A percentile compares a stretch with the other conserved stretches of the same genome.
phyloP scores from a whole-genome alignment of 352 stramenopile genomes.

The Globisporangium radiosum region DNA sequence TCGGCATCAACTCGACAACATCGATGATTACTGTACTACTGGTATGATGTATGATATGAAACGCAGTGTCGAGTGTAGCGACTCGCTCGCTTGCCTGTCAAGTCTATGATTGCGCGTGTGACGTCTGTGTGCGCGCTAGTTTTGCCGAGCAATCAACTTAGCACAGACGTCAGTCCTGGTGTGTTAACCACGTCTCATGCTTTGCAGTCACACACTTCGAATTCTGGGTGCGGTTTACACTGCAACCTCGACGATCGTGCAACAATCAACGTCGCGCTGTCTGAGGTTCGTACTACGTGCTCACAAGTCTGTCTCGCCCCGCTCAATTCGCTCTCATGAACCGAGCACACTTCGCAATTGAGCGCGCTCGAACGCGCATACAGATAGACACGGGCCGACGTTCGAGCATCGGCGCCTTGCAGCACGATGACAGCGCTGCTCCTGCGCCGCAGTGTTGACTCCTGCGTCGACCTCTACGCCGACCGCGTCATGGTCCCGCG shows the following conservation, averaged over 20 bases:
- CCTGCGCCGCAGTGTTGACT: neutral
- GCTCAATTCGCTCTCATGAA: neutral
- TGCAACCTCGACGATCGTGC: neutral
- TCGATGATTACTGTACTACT: too few species aligned
- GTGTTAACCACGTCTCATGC: too few species aligned
- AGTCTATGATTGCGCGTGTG: too few species aligned
- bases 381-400: neutral
- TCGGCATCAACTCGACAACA: too few species aligned
- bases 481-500: slow-evolving; percentile 35
- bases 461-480: slow-evolving; percentile 35
- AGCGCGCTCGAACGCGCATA: neutral
- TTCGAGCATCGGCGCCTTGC: neutral
- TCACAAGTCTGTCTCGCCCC: neutral
- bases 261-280: too few species aligned
- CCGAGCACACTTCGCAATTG: neutral
- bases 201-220: too few species aligned
- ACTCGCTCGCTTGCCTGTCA: too few species aligned
- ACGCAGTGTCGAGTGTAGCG: too few species aligned
- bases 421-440: neutral
- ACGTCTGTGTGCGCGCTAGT: too few species aligned
- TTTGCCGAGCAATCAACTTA: too few species aligned
- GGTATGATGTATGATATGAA: too few species aligned
- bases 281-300: neutral
- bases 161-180: too few species aligned
- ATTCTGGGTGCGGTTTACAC: neutral